Percentiles rank a stretch among this genome's conserved stretches.
These are phyloP conservation scores for Rhodotorula graminis DNA, from an alignment of 768 basidiomycete species.

Conservation along the genomic window DNA sequence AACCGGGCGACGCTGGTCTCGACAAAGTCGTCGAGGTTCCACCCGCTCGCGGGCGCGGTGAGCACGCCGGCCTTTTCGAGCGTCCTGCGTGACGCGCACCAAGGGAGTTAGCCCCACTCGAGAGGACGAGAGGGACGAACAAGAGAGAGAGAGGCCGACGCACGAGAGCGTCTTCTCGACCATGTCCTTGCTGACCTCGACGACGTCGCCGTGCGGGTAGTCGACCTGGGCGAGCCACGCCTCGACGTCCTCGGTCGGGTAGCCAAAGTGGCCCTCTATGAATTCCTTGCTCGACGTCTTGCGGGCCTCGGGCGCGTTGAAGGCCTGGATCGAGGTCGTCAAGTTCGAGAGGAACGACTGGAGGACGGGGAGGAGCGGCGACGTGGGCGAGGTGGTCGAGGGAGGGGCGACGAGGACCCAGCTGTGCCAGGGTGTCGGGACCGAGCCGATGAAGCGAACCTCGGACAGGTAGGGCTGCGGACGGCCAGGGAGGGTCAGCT, in stretches of 20 bases:
- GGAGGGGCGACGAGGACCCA: slow-evolving; percentile 71
- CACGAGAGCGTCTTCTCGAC: slow-evolving; percentile 39
- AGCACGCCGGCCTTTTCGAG: slow-evolving; percentile 41
- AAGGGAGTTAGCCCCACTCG: background rate
- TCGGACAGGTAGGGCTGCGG: slow-evolving; percentile 29
- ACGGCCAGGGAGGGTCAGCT: too few species aligned
- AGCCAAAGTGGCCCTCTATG: slow-evolving; percentile 72
- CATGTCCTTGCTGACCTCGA: slow-evolving; percentile 26
- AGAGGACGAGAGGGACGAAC: background rate
- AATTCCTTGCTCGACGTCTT: slow-evolving; percentile 66
- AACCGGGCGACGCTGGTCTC: slow-evolving; percentile 36
- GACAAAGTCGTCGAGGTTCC: slow-evolving; percentile 40
- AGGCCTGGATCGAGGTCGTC: slow-evolving; percentile 61
- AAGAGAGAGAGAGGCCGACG: background rate
- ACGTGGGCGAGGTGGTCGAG: slow-evolving; percentile 5
- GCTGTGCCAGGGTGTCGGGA: slow-evolving; percentile 89
- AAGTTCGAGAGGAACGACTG: slow-evolving; percentile 62
- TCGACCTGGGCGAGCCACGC: slow-evolving; percentile 46
- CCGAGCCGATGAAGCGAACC: slow-evolving; percentile 37
- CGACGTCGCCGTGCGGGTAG: slow-evolving; percentile 36
- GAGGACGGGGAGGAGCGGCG: slow-evolving; percentile 41
- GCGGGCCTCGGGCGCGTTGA: slow-evolving; percentile 54
- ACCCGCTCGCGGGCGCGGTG: slow-evolving; percentile 25
- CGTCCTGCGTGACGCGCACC: slow-evolving; percentile 5
- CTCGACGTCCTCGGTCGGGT: slow-evolving; percentile 73